Evolutionary conservation across 2,329 filamentous ascomycete species (phyloP), one percentile per base, ranked within the genome.

Genomic region (Verticillium isaacii): DNA sequence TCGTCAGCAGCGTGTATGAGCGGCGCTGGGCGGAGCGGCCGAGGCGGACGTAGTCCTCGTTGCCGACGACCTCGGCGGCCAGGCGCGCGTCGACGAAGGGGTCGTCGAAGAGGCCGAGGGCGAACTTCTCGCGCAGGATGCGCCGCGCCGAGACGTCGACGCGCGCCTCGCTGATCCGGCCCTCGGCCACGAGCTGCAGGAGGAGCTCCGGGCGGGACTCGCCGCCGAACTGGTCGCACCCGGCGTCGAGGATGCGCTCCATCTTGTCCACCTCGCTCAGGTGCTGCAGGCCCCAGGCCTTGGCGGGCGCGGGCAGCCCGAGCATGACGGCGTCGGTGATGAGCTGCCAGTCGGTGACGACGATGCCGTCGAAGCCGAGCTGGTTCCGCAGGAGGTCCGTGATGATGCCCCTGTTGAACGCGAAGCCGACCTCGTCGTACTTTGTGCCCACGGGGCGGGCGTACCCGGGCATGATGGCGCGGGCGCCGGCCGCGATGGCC

Each of bases 391-490:
- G 70, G 0, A 85, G 74, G 39, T 76, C 79, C 0, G 81, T 84
- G 56, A 84, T 75, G 39, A 84, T 77, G 2, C 70, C 74, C 63
- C 80, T 82, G 71, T 84, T 83, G 70, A 84, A 82, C 0, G 76
- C 75, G 65, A 83, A 81, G 0, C 75, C 81, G 12, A 82, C 78
- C 14, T 78, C 68, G 66, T 81, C 79, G 59, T 76, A 81, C 32
- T 78, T 68, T 1, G 78, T 79, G 2, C 76, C 78, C 23, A 82
- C 75, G 0, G 81, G 80, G 1, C 78, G 73, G 0, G 78, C 80
- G 65, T 82, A 82, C 68, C 80, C 81, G 0, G 79, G 80, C 80
- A 83, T 82, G 61, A 83, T 82, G 63, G 82, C 80, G 2, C 80
- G 69, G 0, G 80, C 76, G 17, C 80, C 80, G 2, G 78, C 80